A percentile compares a stretch with the other conserved stretches of the same genome.
Evolutionary conservation across 2,329 filamentous ascomycete species (phyloP).

Genomic region (Aspergillus sp.): DNA sequence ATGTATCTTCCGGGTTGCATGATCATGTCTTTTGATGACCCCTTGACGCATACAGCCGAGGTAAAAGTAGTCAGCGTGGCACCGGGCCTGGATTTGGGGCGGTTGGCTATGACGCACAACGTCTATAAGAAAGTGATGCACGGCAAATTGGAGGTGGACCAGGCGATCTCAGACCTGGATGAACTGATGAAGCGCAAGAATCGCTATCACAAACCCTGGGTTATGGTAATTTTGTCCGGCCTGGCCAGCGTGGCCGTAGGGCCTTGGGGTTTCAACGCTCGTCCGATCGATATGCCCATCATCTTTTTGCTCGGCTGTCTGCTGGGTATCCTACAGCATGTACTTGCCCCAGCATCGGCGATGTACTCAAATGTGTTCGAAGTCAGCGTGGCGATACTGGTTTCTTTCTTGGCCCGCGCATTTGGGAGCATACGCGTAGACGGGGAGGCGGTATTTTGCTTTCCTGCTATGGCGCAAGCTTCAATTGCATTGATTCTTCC

Average conservation of each 20-base stretch:
- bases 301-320: constrained; percentile 69
- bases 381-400: constrained; percentile 58
- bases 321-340: constrained; percentile 70
- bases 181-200: constrained; percentile 57
- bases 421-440: constrained; percentile 61
- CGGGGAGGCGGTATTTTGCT: constrained; percentile 58
- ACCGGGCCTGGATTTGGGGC: constrained; percentile 43
- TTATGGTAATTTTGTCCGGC: constrained; percentile 66
- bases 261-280: constrained; percentile 74
- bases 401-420: constrained; percentile 65
- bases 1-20: constrained; percentile 68
- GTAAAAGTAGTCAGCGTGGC: constrained; percentile 43
- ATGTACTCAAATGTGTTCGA: constrained; percentile 48
- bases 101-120: constrained; percentile 41
- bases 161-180: constrained; percentile 40
- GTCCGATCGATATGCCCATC: constrained; percentile 54
- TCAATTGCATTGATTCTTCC: constrained; percentile 70
- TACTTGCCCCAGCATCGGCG: constrained; percentile 71
- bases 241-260: constrained; percentile 72
- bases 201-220: constrained; percentile 51
- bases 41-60: constrained; percentile 43
- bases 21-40: constrained; percentile 61
- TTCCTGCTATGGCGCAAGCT: constrained; percentile 46
- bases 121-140: constrained; percentile 47
- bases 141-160: constrained; percentile 40